phyloP scores from a whole-genome alignment of 495 filamentous ascomycete species.

The Penicillium nucicola region DNA sequence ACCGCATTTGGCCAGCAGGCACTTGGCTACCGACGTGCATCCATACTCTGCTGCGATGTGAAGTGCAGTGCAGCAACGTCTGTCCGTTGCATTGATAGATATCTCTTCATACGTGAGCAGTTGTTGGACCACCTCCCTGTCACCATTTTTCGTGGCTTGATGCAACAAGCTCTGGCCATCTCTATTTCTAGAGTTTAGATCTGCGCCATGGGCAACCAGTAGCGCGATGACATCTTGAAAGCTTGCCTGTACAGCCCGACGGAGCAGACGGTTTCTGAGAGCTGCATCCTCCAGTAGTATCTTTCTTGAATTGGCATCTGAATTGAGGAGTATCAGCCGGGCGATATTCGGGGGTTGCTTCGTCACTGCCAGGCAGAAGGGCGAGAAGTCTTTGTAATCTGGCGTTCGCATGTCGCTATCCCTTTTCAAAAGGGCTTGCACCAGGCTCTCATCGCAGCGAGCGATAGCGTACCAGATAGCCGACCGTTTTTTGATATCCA shows the following conservation, averaged over 20 bases:
- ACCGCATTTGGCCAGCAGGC: too few relatives aligned
- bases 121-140: not conserved
- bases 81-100: constrained; percentile 1
- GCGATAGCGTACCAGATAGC: constrained; percentile 1
- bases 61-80: not conserved
- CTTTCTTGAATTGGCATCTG: not conserved
- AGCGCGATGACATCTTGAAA: constrained; percentile 6
- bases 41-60: constrained; percentile 1
- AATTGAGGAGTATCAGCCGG: not conserved
- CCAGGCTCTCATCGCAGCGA: not conserved
- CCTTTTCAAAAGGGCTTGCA: not conserved
- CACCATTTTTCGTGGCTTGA: constrained; percentile 1
- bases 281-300: not conserved
- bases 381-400: constrained; percentile 1
- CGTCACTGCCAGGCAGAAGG: not conserved
- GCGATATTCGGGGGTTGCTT: not conserved
- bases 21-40: too few relatives aligned
- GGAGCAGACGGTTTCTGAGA: not conserved
- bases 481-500: not conserved
- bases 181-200: not conserved
- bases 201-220: constrained; percentile 3
- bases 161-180: not conserved
- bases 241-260: not conserved
- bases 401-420: not conserved
- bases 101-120: constrained; percentile 4